Evolutionary conservation across 345 rosid species (phyloP), one percentile per base, ranked within the genome.

Genomic region (Syzygium grande): DNA sequence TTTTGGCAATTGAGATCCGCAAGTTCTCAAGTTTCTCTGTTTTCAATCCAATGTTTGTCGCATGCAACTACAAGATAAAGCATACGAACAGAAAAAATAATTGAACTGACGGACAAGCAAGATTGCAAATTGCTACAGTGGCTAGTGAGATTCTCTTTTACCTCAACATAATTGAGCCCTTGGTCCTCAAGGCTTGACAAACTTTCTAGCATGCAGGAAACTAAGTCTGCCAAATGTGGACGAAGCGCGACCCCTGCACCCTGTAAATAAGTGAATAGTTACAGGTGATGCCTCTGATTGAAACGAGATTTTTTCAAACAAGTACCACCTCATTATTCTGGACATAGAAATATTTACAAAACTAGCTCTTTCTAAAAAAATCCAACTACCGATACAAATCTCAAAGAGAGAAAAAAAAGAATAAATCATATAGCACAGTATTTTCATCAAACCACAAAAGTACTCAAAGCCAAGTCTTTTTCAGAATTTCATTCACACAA

Each of bases 161-260:
- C 99, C 99, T 96, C 99, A 85, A 96, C 96, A 88, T 97, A 96
- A 92, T 97, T 97, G 88, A 97, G 99, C 88, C 97, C 94, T 93
- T 96, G 99, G 90, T 97, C 98, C 93, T 97, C 99, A 90, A 97
- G 98, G 92, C 99, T 96, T 87, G 99, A 96, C 90, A 97, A 95
- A 91, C 99, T 94, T 95, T 97, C 99, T 93, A 97, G 93, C 99
- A 96, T 97, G 94, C 99, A 97, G 86, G 98, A 97, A 85, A 97
- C 98, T 90, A 97, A 91, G 90, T 97, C 97, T 38, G 99, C 88
- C 88, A 96, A 87, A 92, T 97, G 98, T 84, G 99, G 96, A 89
- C 99, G 97, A 87, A 97, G 93, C 61, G 99, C 96, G 88, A 93
- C 68, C 77, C 99, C 99, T 84, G 99, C 99, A 91, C 99, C 98